Conservation (phyloP, 1,284 basidiomycete genomes). For the Spongiforma sp. region DNA sequence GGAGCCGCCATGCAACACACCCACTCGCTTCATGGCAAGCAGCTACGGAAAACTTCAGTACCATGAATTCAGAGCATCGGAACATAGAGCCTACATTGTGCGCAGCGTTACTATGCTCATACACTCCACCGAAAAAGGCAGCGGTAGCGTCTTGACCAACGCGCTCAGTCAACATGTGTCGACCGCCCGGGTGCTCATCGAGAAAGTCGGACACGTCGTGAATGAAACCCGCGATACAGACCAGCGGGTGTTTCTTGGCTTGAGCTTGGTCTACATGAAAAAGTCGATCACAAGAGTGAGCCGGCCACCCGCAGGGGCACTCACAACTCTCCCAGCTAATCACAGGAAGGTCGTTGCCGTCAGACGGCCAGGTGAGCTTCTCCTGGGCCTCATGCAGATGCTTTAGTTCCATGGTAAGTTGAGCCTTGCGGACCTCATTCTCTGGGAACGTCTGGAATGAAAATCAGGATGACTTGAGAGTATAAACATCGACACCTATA, state of each 20-base stretch:
- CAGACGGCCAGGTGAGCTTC: slow-evolving; percentile 73
- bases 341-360: slow-evolving; percentile 24
- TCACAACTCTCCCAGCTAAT: slow-evolving; percentile 6
- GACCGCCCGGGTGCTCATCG: slow-evolving; percentile 67
- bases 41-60: slow-evolving; percentile 44
- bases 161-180: slow-evolving; percentile 65
- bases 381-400: slow-evolving; percentile 72
- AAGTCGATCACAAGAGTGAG: no score
- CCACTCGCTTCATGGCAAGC: slow-evolving; percentile 88
- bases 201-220: slow-evolving; percentile 8
- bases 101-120: slow-evolving; percentile 89
- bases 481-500: slow-evolving; percentile 25
- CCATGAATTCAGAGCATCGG: background rate
- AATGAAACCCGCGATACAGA: slow-evolving; percentile 9
- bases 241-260: background rate
- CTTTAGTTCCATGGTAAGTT: slow-evolving; percentile 90
- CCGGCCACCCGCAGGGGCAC: no score
- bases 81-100: slow-evolving; percentile 72
- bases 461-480: background rate
- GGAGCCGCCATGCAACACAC: slow-evolving; percentile 77
- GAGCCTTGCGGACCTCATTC: slow-evolving; percentile 88
- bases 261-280: slow-evolving; percentile 4
- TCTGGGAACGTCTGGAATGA: slow-evolving; percentile 82
- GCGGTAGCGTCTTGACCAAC: slow-evolving; percentile 85
- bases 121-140: slow-evolving; percentile 91